Evolutionary conservation across 2,329 filamentous ascomycete species (phyloP), one percentile per base, ranked within the genome.

Genomic region (Ilyonectria sp.): DNA sequence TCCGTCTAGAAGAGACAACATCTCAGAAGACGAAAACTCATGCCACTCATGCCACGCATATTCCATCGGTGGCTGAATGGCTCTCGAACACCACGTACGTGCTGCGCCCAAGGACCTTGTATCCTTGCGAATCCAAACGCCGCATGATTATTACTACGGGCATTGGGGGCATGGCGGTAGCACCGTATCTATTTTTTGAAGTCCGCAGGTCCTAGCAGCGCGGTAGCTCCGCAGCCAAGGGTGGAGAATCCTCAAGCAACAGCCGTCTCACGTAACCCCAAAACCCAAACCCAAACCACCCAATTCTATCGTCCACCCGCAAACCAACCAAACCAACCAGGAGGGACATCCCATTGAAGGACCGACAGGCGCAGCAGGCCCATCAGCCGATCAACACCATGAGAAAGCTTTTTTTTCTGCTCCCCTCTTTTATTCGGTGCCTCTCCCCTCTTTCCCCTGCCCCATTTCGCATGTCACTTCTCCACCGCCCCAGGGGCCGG

Each of bases 261-360:
- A 57, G 26, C 62, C 63, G 52, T 71, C 70, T 74, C 70, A 73
- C 72, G 67, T 69, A 71, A 71, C 66, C 49, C 33, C 26, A 35
- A 52, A 57, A 40, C 44, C 31, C 50, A 53, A 58, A 43, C 44
- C n/a, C 49, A 33, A 11, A 55, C 40, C 52, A 50, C 53, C 56
- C 54, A 50, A 53, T 11, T 37, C 43, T 33, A 19, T 52, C 31
- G 29, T 46, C 26, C 49, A 47, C 43, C 59, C 37, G 57, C 33
- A 44, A 60, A n/a, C 31, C 4, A 33, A 33, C 31, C 6, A 33
- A 4, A 33, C 26, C 19, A 31, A 21, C 21, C 11, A 43, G 26
- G 26, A 26, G 26, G 26, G 31, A 9, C 31, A 31, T 15, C 11
- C n/a, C 29, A 37, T 44, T 44, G n/a, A 19, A 21, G 53, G 61